A percentile compares a stretch with the other conserved stretches of the same genome.
phyloP scores from a whole-genome alignment of 495 filamentous ascomycete genomes.

The Hyphodiscus hymeniophilus region DNA sequence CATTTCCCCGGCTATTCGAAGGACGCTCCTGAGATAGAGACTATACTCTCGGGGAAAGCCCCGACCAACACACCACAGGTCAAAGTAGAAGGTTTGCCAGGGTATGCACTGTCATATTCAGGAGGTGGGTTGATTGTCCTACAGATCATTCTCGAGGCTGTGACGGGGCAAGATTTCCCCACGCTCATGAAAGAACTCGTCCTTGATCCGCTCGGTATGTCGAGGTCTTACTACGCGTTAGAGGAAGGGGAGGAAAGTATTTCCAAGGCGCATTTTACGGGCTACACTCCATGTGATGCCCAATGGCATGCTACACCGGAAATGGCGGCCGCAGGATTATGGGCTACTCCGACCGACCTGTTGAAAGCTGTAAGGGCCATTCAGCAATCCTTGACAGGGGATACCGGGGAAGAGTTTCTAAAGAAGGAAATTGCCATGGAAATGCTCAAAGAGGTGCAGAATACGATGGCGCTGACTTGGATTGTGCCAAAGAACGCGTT shows the following conservation, averaged over 20 bases:
- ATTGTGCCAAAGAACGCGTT: slow-evolving; percentile 2
- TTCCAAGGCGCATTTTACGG: slow-evolving; percentile 18
- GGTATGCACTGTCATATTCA: slow-evolving; percentile 18
- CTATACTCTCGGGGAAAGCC: slow-evolving; percentile 16
- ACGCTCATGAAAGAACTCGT: slow-evolving; percentile 19
- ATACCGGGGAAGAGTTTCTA: slow-evolving; percentile 10
- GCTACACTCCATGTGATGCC: slow-evolving; percentile 4
- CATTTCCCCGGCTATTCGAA: slow-evolving; percentile 21
- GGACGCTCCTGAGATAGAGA: slow-evolving; percentile 3
- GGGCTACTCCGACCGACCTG: slow-evolving; percentile 25
- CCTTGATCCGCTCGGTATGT: slow-evolving; percentile 23
- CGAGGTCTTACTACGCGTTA: slow-evolving; percentile 9
- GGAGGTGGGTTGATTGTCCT: slow-evolving; percentile 23
- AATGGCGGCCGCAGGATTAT: slow-evolving; percentile 23
- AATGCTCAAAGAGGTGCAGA: slow-evolving; percentile 17
- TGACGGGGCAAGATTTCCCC: slow-evolving; percentile 11
- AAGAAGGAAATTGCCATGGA: slow-evolving; percentile 8
- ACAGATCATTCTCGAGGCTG: slow-evolving; percentile 21
- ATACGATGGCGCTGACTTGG: slow-evolving; percentile 9
- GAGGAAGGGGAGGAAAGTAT: slow-evolving; percentile 11
- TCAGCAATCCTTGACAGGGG: slow-evolving; percentile 17
- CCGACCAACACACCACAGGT: slow-evolving; percentile 20
- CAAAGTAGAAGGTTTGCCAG: slow-evolving; percentile 15
- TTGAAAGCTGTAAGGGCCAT: slow-evolving; percentile 20
- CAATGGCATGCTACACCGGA: slow-evolving; percentile 16